These are phyloP conservation scores for Microdochium bolleyi DNA, from an alignment of 2,329 filamentous ascomycete genomes.

Conservation along the genomic window DNA sequence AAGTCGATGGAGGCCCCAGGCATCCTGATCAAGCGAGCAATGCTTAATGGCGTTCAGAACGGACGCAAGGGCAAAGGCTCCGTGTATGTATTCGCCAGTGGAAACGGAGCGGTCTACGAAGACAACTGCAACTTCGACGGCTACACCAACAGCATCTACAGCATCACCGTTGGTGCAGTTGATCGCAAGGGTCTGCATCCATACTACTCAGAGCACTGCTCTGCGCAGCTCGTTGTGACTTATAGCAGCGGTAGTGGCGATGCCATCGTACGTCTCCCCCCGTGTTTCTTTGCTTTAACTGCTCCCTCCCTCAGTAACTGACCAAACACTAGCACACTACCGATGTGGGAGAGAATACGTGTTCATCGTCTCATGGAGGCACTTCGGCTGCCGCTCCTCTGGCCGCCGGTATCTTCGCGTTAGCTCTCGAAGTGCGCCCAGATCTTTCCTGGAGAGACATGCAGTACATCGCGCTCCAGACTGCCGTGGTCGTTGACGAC, in stretches of 20 bases:
- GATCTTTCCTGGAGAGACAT: slow-evolving; percentile 91
- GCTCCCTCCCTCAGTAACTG: not conserved
- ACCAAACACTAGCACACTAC: slow-evolving; percentile 63
- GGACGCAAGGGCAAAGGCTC: slow-evolving; percentile 78
- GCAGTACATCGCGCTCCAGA: slow-evolving; percentile 83
- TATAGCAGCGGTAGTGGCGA: slow-evolving; percentile 89
- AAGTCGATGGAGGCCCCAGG: slow-evolving; percentile 89
- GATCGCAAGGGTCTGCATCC: slow-evolving; percentile 83
- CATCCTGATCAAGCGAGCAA: slow-evolving; percentile 78
- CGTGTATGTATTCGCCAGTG: slow-evolving; percentile 93
- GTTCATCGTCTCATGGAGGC: slow-evolving; percentile 78
- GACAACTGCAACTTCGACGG: slow-evolving; percentile 99
- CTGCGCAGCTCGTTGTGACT: slow-evolving; percentile 88
- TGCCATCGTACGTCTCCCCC: slow-evolving; percentile 56
- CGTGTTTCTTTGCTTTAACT: not conserved
- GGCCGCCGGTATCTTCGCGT: slow-evolving; percentile 83
- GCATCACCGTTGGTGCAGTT: slow-evolving; percentile 90
- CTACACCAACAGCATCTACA: slow-evolving; percentile 99
- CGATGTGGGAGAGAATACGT: slow-evolving; percentile 77
- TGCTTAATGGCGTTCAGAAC: slow-evolving; percentile 86
- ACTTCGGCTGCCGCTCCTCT: slow-evolving; percentile 93
- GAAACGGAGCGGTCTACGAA: slow-evolving; percentile 77
- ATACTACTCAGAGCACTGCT: slow-evolving; percentile 94
- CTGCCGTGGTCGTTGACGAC: slow-evolving; percentile 71
- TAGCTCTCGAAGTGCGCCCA: slow-evolving; percentile 76